Evolutionary conservation across 148 eudicot species (phyloP), one percentile per base, ranked within the genome.

Genomic region (Chenopodium formosanum): DNA sequence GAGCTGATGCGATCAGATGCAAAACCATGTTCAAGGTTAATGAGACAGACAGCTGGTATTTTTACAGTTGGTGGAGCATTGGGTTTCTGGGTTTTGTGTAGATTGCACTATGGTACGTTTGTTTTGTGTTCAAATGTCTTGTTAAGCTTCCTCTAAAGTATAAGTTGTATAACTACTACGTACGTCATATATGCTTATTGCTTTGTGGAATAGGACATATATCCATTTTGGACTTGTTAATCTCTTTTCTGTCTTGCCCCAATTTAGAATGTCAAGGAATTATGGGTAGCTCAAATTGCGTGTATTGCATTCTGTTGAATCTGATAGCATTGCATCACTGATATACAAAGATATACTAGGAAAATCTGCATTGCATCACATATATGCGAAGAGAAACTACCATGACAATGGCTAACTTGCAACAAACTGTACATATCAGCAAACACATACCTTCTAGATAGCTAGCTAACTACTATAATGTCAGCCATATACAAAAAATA

Each of bases 1-100:
- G 99, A 96, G 62, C 84, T 92, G 67, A 96, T 96, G 99, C 87
- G 99, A 68, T 91, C 99, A 77, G 99, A 96, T 81, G 79, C 87
- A 37, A 96, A 96, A 83, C 97, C 98, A n/a, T 96, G 99, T 83
- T 80, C 92, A 19, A 87, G 97, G 71, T 81, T 96, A 83, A 90
- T 91, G 95, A 89, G 95, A 70, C 99, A 96, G 73, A 91, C 98
- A 77, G 98, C 95, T 84, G 99, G 95, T 4, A 84, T 96, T 74
- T 94, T 86, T 70, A 73, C 91, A 62, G 93, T 96, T 84, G 99
- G 99, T 7, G 98, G 99, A 81, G 94, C 90, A 46, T 81, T 96
- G 29, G 97, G 98, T 63, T 96, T 96, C 88, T 96, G 99, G 99
- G 68, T 93, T 75, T 89, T 94, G 76, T 92, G 98, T 70, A 90